Percentiles rank a stretch among this genome's conserved stretches.
phyloP scores from a whole-genome alignment of 1,139 yeast genomes.

The Suhomyces ambrosiae region DNA sequence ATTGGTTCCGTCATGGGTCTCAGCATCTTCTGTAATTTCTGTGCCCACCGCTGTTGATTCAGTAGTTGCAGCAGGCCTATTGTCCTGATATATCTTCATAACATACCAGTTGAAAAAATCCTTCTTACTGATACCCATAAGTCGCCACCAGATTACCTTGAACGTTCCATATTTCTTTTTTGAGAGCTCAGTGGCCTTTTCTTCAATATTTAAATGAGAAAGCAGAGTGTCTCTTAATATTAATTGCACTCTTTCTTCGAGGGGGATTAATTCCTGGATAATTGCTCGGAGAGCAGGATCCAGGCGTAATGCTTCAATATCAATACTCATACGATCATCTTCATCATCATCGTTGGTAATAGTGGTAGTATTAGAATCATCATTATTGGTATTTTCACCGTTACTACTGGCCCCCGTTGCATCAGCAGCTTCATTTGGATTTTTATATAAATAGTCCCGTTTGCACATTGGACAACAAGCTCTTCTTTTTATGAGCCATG shows the following conservation, averaged over 20 bases:
- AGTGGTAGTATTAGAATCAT: no score
- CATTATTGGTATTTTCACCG: constrained; percentile 10
- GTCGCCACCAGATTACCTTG: constrained; percentile 50
- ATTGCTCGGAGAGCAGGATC: constrained; percentile 44
- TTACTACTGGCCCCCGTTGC: no score
- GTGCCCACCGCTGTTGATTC: constrained; percentile 1
- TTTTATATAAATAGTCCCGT: constrained; percentile 61
- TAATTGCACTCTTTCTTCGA: constrained; percentile 41
- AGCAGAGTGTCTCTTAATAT: constrained; percentile 33
- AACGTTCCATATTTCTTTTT: constrained; percentile 36
- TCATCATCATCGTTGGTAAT: constrained; percentile 21
- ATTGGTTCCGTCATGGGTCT: constrained; percentile 1
- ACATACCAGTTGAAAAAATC: constrained; percentile 59
- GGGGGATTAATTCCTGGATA: constrained; percentile 44
- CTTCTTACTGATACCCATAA: constrained; percentile 53
- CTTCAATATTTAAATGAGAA: constrained; percentile 41
- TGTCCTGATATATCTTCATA: constrained; percentile 35
- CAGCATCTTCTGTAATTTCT: background rate
- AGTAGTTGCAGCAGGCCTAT: background rate
- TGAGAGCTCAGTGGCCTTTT: constrained; percentile 42
- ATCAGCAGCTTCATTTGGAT: constrained; percentile 17
- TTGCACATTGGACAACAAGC: constrained; percentile 90
- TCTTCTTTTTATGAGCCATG: constrained; percentile 74
- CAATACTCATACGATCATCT: constrained; percentile 33
- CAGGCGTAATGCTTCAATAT: constrained; percentile 43